These are phyloP conservation scores for Litchi chinensis DNA, from an alignment of 345 rosid genomes.

Conservation along the genomic window DNA sequence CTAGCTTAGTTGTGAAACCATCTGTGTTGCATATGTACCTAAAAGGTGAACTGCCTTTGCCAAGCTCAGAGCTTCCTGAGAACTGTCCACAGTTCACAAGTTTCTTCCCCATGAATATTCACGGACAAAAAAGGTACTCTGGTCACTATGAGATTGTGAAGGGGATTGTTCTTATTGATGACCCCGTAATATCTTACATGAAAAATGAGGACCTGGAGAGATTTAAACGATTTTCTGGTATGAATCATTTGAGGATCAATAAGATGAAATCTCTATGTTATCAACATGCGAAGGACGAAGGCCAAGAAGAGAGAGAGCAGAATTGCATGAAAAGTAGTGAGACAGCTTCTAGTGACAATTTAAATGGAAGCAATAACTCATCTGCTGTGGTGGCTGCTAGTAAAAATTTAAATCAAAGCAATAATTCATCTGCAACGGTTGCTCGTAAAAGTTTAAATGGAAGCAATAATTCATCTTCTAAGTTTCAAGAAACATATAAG, in stretches of 20 bases:
- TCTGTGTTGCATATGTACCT: conserved; percentile 44
- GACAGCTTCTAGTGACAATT: conserved; percentile 14
- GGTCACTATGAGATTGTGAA: conserved; percentile 42
- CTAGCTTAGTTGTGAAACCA: conserved; percentile 41
- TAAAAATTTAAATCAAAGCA: conserved; percentile 12
- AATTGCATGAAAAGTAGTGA: conserved; percentile 14
- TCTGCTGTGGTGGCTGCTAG: conserved; percentile 12
- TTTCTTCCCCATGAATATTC: conserved; percentile 47
- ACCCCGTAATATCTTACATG: conserved; percentile 38
- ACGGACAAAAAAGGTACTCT: conserved; percentile 52
- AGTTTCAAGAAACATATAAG: conserved; percentile 15
- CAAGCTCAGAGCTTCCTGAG: conserved; percentile 28
- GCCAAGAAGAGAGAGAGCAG: conserved; percentile 21
- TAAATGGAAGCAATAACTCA: conserved; percentile 20
- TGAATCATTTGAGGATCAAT: conserved; percentile 49
- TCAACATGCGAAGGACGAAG: conserved; percentile 22
- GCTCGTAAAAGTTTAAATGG: conserved; percentile 14
- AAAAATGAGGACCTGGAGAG: conserved; percentile 39
- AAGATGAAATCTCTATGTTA: conserved; percentile 36
- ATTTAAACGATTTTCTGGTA: conserved; percentile 48
- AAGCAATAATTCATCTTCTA: conserved; percentile 23
- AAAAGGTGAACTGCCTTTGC: conserved; percentile 42
- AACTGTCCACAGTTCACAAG: conserved; percentile 38
- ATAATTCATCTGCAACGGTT: conserved; percentile 9
- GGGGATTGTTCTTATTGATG: conserved; percentile 58